Evolutionary conservation across 768 basidiomycete species (phyloP).

Genomic region (Solioccasus polychromus): DNA sequence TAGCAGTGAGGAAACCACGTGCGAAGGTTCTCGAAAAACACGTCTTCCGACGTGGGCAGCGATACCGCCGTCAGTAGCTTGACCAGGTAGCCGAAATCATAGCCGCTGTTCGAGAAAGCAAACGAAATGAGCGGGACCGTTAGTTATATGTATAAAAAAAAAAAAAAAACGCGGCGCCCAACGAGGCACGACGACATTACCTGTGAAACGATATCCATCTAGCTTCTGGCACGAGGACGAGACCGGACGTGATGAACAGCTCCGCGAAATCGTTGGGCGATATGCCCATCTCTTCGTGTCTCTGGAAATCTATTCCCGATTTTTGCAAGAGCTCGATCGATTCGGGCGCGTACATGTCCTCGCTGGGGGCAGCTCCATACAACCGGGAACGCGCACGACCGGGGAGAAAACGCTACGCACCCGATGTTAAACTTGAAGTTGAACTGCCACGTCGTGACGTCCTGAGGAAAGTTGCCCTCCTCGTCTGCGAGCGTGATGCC

Average conservation of each 20-base stretch:
- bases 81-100: conserved; percentile 98
- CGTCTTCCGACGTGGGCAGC: conserved; percentile 83
- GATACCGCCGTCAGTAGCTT: conserved; percentile 86
- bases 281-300: conserved; percentile 91
- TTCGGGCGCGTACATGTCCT: conserved; percentile 99
- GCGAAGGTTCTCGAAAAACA: conserved; percentile 82
- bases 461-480: conserved; percentile 86
- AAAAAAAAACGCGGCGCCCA: neutral
- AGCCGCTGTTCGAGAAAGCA: conserved; percentile 60
- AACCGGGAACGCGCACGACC: neutral
- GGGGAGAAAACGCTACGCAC: conserved; percentile 45
- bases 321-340: conserved; percentile 93
- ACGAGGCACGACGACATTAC: conserved; percentile 42
- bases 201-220: conserved; percentile 99
- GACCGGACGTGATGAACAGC: conserved; percentile 91
- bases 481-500: conserved; percentile 94
- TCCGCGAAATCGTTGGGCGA: conserved; percentile 93
- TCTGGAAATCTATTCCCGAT: conserved; percentile 93
- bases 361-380: conserved; percentile 57
- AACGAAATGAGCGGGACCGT: neutral
- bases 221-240: conserved; percentile 84
- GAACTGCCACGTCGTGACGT: conserved; percentile 97
- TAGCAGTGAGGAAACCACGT: conserved; percentile 97
- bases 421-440: conserved; percentile 92
- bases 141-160: no score